Conservation (phyloP, 192 early-diverging fungal species). For the Coemansia aciculifera region DNA sequence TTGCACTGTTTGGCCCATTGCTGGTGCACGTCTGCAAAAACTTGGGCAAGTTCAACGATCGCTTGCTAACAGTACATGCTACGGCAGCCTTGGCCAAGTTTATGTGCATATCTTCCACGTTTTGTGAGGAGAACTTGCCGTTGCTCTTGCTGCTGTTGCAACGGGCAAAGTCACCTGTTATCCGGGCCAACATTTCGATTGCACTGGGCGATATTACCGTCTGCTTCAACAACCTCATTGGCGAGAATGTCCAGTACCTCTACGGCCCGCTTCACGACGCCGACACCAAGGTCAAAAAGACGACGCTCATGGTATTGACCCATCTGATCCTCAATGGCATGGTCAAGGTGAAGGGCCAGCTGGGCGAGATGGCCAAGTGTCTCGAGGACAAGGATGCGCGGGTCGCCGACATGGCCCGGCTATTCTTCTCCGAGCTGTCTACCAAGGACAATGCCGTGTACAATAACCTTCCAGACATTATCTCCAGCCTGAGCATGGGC, state of each 20-base stretch:
- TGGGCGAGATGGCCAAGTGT: constrained; percentile 98
- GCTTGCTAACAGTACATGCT: constrained; percentile 83
- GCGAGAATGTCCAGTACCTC: constrained; percentile 92
- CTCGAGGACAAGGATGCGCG: constrained; percentile 84
- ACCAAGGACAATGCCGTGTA: constrained; percentile 98
- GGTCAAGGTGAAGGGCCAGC: constrained; percentile 99
- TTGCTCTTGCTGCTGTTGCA: constrained; percentile 89
- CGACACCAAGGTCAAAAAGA: constrained; percentile 86
- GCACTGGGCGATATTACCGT: constrained; percentile 98
- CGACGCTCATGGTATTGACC: constrained; percentile 97
- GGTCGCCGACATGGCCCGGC: constrained; percentile 87
- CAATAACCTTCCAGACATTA: constrained; percentile 99
- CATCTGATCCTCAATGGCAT: constrained; percentile 98
- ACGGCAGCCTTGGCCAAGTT: constrained; percentile 90
- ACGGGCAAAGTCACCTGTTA: constrained; percentile 77
- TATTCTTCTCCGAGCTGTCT: constrained; percentile 95
- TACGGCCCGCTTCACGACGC: constrained; percentile 88
- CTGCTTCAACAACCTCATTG: constrained; percentile 96
- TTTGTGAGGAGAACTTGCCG: constrained; percentile 90
- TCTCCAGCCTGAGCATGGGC: constrained; percentile 81
- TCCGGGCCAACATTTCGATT: constrained; percentile 93
- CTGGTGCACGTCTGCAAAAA: constrained; percentile 78
- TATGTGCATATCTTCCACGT: constrained; percentile 95
- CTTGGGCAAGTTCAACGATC: constrained; percentile 79
- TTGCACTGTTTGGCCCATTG: constrained; percentile 80